These are phyloP conservation scores for Suillus weaverae DNA, from an alignment of 768 basidiomycete genomes.

Conservation along the genomic window DNA sequence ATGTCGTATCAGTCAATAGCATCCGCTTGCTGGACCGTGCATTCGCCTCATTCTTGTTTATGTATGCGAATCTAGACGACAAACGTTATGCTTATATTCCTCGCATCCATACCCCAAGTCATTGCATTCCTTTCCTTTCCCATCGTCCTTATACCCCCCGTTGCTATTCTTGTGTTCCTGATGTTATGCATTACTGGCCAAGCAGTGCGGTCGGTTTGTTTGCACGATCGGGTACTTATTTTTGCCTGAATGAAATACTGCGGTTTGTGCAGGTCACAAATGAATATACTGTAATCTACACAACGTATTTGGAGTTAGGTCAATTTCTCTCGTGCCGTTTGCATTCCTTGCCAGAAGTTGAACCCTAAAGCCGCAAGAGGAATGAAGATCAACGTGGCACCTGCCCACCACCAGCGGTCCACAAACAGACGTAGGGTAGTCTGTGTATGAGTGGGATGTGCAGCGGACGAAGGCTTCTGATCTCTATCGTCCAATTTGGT, in stretches of 20 bases:
- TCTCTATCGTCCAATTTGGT: slow-evolving; percentile 54
- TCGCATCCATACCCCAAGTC: neutral
- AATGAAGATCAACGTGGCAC: slow-evolving; percentile 17
- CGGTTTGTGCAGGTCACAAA: slow-evolving; percentile 4
- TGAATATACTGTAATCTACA: slow-evolving; percentile 1
- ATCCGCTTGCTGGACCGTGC: slow-evolving; percentile 34
- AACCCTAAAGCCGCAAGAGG: slow-evolving; percentile 22
- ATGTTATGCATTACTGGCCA: neutral
- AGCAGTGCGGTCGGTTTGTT: neutral
- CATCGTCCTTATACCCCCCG: neutral
- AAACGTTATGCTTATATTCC: slow-evolving; percentile 7
- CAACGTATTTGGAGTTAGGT: neutral
- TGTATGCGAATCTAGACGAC: slow-evolving; percentile 2
- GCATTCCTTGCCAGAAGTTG: slow-evolving; percentile 19
- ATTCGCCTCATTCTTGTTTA: slow-evolving; percentile 16
- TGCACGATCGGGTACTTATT: neutral
- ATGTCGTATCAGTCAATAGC: slow-evolving; percentile 1
- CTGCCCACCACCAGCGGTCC: slow-evolving; percentile 13
- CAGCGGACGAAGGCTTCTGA: neutral
- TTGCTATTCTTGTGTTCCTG: slow-evolving; percentile 7
- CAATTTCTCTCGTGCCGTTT: neutral
- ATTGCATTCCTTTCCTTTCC: neutral
- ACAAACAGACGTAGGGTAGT: neutral
- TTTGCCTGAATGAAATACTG: neutral
- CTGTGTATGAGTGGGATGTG: neutral